Conservation (phyloP, 306 rosid genomes). For the Ormosia emarginata region DNA sequence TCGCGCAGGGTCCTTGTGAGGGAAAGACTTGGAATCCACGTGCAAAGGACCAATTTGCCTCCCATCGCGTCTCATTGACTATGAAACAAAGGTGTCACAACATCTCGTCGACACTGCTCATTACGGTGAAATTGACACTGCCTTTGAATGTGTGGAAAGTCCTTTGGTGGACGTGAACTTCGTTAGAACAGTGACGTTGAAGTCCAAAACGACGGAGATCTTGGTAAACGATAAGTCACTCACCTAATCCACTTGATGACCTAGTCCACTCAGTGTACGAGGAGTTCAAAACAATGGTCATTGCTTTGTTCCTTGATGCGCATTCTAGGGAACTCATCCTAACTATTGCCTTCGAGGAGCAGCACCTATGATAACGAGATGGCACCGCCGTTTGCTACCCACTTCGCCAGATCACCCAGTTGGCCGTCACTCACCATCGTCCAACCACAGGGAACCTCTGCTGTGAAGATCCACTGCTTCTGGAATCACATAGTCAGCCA, state of each 20-base stretch:
- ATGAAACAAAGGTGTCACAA: conserved; percentile 51
- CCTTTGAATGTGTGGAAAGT: conserved; percentile 26
- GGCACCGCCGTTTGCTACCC: too few relatives aligned
- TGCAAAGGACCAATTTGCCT: too few relatives aligned
- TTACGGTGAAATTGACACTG: conserved; percentile 16
- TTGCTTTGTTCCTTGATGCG: conserved; percentile 61
- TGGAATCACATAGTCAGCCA: too few relatives aligned
- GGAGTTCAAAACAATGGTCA: conserved; percentile 66
- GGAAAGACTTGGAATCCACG: too few relatives aligned
- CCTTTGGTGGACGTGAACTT: conserved; percentile 60
- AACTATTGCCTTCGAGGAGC: too few relatives aligned
- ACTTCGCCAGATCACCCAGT: too few relatives aligned
- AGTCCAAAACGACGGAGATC: conserved; percentile 52
- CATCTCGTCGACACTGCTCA: conserved; percentile 53
- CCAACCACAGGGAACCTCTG: too few relatives aligned
- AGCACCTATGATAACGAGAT: too few relatives aligned
- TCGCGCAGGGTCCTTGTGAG: too few relatives aligned
- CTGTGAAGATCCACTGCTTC: too few relatives aligned
- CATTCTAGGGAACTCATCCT: conserved; percentile 58
- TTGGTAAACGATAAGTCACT: conserved; percentile 43
- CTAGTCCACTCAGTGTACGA: conserved; percentile 42
- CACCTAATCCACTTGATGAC: too few relatives aligned
- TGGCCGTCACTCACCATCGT: too few relatives aligned
- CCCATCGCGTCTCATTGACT: conserved; percentile 47
- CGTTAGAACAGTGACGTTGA: conserved; percentile 55